These are phyloP conservation scores for Aspergillus affinis DNA, from an alignment of 495 filamentous ascomycete genomes.

Conservation along the genomic window DNA sequence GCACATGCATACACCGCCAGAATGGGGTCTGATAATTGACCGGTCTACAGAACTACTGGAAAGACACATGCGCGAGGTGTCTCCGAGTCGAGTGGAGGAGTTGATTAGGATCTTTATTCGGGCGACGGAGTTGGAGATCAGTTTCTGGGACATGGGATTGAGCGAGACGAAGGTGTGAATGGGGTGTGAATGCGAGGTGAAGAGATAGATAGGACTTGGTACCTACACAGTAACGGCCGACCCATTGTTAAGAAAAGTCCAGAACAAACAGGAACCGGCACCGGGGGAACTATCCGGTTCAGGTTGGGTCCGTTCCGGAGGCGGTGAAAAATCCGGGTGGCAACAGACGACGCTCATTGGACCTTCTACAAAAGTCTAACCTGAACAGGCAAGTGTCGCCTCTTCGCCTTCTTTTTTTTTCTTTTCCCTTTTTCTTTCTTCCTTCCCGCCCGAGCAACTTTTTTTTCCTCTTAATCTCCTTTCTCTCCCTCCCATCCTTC, in stretches of 20 bases:
- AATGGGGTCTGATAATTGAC: background rate
- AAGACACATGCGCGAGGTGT: conserved; percentile 65
- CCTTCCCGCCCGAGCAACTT: conserved; percentile 25
- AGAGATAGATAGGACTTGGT: no score
- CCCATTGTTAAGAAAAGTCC: no score
- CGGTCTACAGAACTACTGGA: conserved; percentile 62
- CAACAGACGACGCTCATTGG: background rate
- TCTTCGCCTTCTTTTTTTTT: conserved; percentile 21
- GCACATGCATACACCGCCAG: conserved; percentile 19
- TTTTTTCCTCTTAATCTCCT: conserved; percentile 22
- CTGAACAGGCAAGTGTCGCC: conserved; percentile 17
- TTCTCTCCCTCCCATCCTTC: conserved; percentile 23
- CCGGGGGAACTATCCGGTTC: background rate
- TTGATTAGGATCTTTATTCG: conserved; percentile 80
- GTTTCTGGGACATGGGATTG: conserved; percentile 84
- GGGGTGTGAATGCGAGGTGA: background rate
- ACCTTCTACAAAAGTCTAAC: background rate
- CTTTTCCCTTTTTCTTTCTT: conserved; percentile 20
- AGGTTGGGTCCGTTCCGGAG: background rate
- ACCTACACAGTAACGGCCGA: no score
- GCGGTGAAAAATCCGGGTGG: background rate
- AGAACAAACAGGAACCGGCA: conserved; percentile 5
- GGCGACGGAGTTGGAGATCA: conserved; percentile 86
- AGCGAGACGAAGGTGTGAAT: conserved; percentile 30
- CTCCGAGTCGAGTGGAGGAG: conserved; percentile 73